phyloP scores from a whole-genome alignment of 2,329 filamentous ascomycete species.

The Microcyclosporella mali region DNA sequence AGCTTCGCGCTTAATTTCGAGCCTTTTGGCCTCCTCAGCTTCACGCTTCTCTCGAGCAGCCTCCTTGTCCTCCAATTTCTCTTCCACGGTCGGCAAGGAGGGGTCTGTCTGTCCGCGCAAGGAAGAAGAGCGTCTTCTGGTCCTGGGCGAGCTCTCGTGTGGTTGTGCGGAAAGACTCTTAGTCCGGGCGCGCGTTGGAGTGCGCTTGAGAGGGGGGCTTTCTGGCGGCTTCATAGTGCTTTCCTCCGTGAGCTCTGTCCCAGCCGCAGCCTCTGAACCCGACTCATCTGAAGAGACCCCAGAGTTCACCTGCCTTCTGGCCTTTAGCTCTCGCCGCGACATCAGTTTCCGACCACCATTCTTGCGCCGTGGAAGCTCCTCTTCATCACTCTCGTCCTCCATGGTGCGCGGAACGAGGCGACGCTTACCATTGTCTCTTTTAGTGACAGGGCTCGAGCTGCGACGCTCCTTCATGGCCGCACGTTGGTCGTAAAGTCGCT shows the following conservation, averaged over 20 bases:
- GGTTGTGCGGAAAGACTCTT: constrained; percentile 25
- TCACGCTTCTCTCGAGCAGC: constrained; percentile 16
- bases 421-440: constrained; percentile 27
- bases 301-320: constrained; percentile 25
- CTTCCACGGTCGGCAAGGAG: constrained; percentile 21
- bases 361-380: constrained; percentile 25
- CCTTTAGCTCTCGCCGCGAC: constrained; percentile 32
- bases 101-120: constrained; percentile 19
- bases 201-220: constrained; percentile 21
- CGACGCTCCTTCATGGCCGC: constrained; percentile 18
- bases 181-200: constrained; percentile 21
- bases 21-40: constrained; percentile 10
- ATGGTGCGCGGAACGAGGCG: constrained; percentile 15
- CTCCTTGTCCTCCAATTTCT: constrained; percentile 17
- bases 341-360: constrained; percentile 29
- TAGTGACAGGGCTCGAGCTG: constrained; percentile 33
- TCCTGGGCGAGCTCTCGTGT: constrained; percentile 17
- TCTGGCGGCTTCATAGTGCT: constrained; percentile 25
- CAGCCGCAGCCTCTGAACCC: constrained; percentile 18
- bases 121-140: constrained; percentile 24
- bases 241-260: constrained; percentile 11
- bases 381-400: constrained; percentile 18
- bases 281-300: constrained; percentile 26
- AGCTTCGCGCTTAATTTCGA: constrained; percentile 16
- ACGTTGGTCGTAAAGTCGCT: constrained; percentile 61